A percentile compares a stretch with the other conserved stretches of the same genome.
Conservation (phyloP, 345 rosid species). For the Brassica rapa region DNA sequence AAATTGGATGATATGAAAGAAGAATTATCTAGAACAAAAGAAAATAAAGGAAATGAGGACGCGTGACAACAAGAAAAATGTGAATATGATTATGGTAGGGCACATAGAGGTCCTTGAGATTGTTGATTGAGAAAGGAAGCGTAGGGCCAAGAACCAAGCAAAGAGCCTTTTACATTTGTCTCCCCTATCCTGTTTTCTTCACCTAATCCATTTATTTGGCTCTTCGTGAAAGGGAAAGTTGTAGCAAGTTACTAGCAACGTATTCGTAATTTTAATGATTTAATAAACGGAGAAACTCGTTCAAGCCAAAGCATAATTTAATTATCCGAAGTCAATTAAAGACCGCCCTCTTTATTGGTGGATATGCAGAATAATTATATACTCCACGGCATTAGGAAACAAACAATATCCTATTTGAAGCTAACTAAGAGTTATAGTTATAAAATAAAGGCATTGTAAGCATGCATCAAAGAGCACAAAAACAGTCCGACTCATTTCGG, state of each 20-base stretch:
- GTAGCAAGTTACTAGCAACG: background rate
- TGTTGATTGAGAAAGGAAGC: slow-evolving; percentile 22
- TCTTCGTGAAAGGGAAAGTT: slow-evolving; percentile 39
- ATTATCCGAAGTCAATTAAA: background rate
- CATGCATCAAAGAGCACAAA: background rate
- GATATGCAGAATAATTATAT: background rate
- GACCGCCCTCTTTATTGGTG: background rate
- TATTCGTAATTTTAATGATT: background rate
- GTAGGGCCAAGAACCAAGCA: slow-evolving; percentile 36
- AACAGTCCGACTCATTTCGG: background rate
- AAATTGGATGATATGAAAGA: background rate
- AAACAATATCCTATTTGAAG: background rate
- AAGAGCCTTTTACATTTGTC: slow-evolving; percentile 27
- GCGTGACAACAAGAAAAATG: slow-evolving; percentile 21
- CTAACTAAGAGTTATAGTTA: background rate
- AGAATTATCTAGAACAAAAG: slow-evolving; percentile 2
- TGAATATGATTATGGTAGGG: slow-evolving; percentile 24
- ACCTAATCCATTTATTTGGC: slow-evolving; percentile 30
- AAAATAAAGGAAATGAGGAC: slow-evolving; percentile 17
- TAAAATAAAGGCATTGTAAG: background rate
- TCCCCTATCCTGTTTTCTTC: slow-evolving; percentile 27
- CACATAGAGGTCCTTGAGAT: slow-evolving; percentile 13
- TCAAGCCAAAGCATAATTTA: background rate
- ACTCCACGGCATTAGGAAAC: slow-evolving; percentile 1
- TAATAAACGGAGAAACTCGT: background rate